phyloP scores from a whole-genome alignment of 2,329 filamentous ascomycete genomes.

The Aciculosporium take region DNA sequence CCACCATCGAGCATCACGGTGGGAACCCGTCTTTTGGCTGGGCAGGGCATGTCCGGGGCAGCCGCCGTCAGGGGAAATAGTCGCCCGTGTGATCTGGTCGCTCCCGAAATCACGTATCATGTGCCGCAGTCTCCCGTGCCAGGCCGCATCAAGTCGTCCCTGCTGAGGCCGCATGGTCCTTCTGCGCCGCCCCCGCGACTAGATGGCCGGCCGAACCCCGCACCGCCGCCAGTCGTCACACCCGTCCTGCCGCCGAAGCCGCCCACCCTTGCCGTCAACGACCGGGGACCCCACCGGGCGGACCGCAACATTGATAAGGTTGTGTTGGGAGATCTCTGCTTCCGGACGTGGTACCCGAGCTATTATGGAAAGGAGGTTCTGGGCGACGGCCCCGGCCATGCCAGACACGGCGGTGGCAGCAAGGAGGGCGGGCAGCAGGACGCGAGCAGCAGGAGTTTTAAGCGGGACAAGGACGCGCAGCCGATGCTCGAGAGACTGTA shows the following conservation, averaged over 20 bases:
- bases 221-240: slow-evolving; percentile 15
- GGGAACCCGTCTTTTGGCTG: not conserved
- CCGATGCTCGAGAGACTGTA: slow-evolving; percentile 55
- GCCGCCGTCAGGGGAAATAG: slow-evolving; percentile 11
- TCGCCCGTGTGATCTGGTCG: slow-evolving; percentile 22
- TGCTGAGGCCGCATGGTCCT: slow-evolving; percentile 21
- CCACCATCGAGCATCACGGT: not conserved
- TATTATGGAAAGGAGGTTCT: slow-evolving; percentile 67
- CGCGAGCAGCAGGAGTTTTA: slow-evolving; percentile 14
- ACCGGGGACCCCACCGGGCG: slow-evolving; percentile 25
- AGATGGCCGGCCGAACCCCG: slow-evolving; percentile 16
- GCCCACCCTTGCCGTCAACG: slow-evolving; percentile 12
- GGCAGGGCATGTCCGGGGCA: slow-evolving; percentile 4
- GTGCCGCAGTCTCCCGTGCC: slow-evolving; percentile 20
- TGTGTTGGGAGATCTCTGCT: slow-evolving; percentile 68
- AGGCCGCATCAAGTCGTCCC: slow-evolving; percentile 14
- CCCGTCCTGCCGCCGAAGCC: slow-evolving; percentile 23
- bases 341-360: slow-evolving; percentile 85
- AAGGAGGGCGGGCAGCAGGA: slow-evolving; percentile 18
- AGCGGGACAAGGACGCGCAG: slow-evolving; percentile 21
- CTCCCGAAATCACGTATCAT: slow-evolving; percentile 28
- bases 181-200: slow-evolving; percentile 17
- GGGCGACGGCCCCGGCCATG: slow-evolving; percentile 29
- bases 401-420: slow-evolving; percentile 12
- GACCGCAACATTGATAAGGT: slow-evolving; percentile 78